phyloP scores from a whole-genome alignment of 805 yeast genomes.

The Candida hungchunana region DNA sequence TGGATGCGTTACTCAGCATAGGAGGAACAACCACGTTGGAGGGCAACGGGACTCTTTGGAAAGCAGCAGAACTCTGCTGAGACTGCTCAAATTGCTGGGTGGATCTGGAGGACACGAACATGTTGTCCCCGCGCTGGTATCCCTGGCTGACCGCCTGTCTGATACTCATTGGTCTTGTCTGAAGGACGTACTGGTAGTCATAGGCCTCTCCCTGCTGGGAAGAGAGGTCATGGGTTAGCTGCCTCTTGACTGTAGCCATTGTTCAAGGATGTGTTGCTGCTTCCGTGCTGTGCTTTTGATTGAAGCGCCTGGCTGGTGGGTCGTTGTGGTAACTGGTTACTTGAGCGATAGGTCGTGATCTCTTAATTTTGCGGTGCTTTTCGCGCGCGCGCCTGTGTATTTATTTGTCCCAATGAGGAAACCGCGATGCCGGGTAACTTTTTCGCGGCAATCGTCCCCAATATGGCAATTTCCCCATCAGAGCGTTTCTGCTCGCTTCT shows the following conservation, averaged over 20 bases:
- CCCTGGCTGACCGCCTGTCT: conserved; percentile 66
- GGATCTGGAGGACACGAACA: conserved; percentile 10
- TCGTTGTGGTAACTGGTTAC: too few species aligned
- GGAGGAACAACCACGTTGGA: conserved; percentile 30
- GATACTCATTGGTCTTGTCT: conserved; percentile 66
- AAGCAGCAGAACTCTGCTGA: conserved; percentile 22
- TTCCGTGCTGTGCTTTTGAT: too few species aligned
- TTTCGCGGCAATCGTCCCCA: too few species aligned
- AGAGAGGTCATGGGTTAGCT: conserved; percentile 26
- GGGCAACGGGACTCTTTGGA: conserved; percentile 35
- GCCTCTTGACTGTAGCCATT: conserved; percentile 35
- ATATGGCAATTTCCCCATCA: too few species aligned
- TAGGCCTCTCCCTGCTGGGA: conserved; percentile 27
- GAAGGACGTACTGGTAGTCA: conserved; percentile 36
- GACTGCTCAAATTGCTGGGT: conserved; percentile 22
- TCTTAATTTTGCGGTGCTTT: too few species aligned
- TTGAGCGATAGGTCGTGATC: too few species aligned
- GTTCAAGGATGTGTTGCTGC: too few species aligned
- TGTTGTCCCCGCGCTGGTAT: conserved; percentile 32
- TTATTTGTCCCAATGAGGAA: neutral
- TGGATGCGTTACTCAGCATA: conserved; percentile 31
- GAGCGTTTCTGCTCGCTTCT: conserved; percentile 24
- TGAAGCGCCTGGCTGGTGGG: too few species aligned
- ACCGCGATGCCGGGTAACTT: too few species aligned
- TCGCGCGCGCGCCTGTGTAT: conserved; percentile 4